phyloP scores from a whole-genome alignment of 2,329 filamentous ascomycete genomes.

The Chaetothyriales sp. region DNA sequence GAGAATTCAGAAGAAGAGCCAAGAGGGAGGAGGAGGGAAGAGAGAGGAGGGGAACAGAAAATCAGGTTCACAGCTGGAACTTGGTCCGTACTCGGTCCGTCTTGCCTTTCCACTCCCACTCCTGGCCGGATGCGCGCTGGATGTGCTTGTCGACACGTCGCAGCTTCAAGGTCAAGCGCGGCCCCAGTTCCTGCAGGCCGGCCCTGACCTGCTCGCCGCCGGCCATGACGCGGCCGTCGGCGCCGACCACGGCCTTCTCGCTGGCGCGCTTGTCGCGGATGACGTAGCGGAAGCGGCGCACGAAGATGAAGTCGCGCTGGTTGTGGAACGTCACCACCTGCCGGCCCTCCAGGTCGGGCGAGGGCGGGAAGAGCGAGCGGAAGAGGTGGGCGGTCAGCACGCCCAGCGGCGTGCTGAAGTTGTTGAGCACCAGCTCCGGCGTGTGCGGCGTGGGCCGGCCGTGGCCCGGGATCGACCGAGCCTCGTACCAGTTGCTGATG shows the following conservation, averaged over 20 bases:
- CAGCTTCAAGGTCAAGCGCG: conserved; percentile 72
- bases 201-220: conserved; percentile 77
- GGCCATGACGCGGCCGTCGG: conserved; percentile 69
- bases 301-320: conserved; percentile 91
- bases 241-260: conserved; percentile 71
- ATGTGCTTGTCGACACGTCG: conserved; percentile 85
- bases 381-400: conserved; percentile 77
- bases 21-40: background rate
- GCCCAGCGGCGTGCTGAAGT: conserved; percentile 87
- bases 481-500: conserved; percentile 81
- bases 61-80: conserved; percentile 60
- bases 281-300: conserved; percentile 77
- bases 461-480: conserved; percentile 76
- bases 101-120: conserved; percentile 93
- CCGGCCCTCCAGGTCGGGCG: conserved; percentile 69
- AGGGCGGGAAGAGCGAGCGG: conserved; percentile 61
- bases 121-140: conserved; percentile 58
- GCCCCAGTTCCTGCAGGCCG: conserved; percentile 81
- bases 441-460: conserved; percentile 82
- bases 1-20: background rate
- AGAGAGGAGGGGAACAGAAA: background rate
- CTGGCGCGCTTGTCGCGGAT: conserved; percentile 78
- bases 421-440: conserved; percentile 80
- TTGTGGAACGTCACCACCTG: conserved; percentile 91
- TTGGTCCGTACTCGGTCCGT: conserved; percentile 91